phyloP scores from a whole-genome alignment of 192 early-diverging fungal species.

The Entophlyctis helioformis region DNA sequence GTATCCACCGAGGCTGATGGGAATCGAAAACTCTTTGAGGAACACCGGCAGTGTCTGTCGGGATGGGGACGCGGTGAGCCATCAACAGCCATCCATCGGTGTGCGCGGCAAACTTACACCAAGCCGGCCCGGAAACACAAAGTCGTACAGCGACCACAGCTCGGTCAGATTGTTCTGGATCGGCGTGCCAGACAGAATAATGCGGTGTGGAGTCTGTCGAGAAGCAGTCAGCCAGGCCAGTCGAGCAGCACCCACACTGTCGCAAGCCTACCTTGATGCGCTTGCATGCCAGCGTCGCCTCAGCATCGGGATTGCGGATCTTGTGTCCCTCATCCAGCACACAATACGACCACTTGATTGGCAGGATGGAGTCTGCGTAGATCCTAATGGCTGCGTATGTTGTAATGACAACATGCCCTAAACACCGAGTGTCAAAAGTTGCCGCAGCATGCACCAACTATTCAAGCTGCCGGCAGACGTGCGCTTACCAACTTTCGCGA shows the following conservation, averaged over 20 bases:
- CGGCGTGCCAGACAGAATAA: conserved; percentile 95
- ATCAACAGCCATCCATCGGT: too few relatives aligned
- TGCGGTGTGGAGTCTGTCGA: conserved; percentile 58
- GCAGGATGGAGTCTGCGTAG: conserved; percentile 55
- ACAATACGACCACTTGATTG: conserved; percentile 84
- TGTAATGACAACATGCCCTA: conserved; percentile 74
- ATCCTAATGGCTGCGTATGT: conserved; percentile 76
- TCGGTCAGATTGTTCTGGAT: conserved; percentile 97
- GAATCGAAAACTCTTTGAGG: conserved; percentile 86
- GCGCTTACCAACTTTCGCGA: conserved; percentile 5
- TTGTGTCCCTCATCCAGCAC: conserved; percentile 97
- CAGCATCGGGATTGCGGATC: conserved; percentile 91
- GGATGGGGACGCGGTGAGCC: too few relatives aligned
- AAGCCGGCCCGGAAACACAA: conserved; percentile 96
- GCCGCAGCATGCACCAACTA: conserved; percentile 1
- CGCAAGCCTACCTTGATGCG: conserved; percentile 46
- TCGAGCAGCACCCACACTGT: too few relatives aligned
- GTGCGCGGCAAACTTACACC: too few relatives aligned
- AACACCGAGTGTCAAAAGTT: conserved; percentile 1
- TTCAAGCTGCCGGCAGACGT: background rate
- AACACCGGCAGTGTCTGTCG: conserved; percentile 88
- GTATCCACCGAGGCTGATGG: conserved; percentile 85
- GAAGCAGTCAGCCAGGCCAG: too few relatives aligned
- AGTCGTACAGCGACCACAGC: conserved; percentile 97
- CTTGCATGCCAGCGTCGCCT: conserved; percentile 89